Conservation (phyloP, 139 green algal genomes). For the Picochlorum costavermella region DNA sequence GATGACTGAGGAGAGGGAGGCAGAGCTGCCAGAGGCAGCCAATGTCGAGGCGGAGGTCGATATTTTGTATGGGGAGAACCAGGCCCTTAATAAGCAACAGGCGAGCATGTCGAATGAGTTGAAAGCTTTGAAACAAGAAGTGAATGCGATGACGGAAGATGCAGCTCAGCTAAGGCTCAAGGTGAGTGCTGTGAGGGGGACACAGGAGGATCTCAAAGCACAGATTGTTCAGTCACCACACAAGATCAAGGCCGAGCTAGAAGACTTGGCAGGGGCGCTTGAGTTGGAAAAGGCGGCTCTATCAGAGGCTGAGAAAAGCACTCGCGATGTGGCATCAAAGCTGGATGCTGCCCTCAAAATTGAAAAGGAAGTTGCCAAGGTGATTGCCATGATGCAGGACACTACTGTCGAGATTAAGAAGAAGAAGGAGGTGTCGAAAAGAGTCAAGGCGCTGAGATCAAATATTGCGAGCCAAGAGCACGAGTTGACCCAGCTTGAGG, state of each 20-base stretch:
- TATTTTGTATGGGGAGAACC: conserved; percentile 45
- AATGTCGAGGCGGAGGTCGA: conserved; percentile 44
- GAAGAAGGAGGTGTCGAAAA: conserved; percentile 62
- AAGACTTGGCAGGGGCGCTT: conserved; percentile 32
- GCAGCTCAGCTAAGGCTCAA: conserved; percentile 51
- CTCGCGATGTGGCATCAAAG: conserved; percentile 28
- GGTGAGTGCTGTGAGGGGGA: conserved; percentile 39
- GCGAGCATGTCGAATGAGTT: conserved; percentile 49
- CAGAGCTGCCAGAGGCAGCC: conserved; percentile 39
- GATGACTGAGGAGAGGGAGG: conserved; percentile 37
- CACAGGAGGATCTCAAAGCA: conserved; percentile 49
- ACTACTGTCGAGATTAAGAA: conserved; percentile 41
- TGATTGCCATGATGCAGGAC: conserved; percentile 51
- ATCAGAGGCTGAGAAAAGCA: conserved; percentile 28
- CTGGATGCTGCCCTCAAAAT: conserved; percentile 44
- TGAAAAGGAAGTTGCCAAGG: conserved; percentile 54
- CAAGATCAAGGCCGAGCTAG: conserved; percentile 29
- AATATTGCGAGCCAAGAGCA: conserved; percentile 33
- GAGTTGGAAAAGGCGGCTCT: conserved; percentile 31
- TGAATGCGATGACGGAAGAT: conserved; percentile 45
- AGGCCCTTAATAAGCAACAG: conserved; percentile 65
- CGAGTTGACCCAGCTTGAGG: conserved; percentile 43
- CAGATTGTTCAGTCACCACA: conserved; percentile 69
- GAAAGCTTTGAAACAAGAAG: conserved; percentile 45
- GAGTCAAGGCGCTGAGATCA: conserved; percentile 28